Evolutionary conservation across 371 early-diverging fungal genomes (phyloP), one percentile per base, ranked within the genome.

Genomic region (Mucor mucedo): DNA sequence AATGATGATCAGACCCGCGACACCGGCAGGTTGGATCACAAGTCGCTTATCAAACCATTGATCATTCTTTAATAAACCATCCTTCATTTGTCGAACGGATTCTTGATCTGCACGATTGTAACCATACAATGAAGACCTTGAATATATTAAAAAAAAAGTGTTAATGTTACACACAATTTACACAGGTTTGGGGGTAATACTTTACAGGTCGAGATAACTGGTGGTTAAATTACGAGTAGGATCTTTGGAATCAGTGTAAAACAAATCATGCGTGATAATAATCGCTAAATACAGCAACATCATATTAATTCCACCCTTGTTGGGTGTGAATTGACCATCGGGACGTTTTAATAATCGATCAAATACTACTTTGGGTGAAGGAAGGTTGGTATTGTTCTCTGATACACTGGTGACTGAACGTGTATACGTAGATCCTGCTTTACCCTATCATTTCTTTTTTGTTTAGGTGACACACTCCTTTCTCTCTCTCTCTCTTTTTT

Each of bases 201-300:
- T 71, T 21, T 69, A 79, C 68, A 82, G 56, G 55, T 85, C 85
- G 11, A 70, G 41, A 62, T 85, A 85, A 44, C 77, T 71, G 5
- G 84, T 76, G 4, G 80, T 82, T 54, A 76, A 62, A 52, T 85
- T 85, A 27, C 68, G 73, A n/a, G 29, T 52, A 0, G 78, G 78
- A 27, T 82, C 57, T 0, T 50, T 60, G 2, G 81, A 62, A 21
- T 76, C 76, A 8, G 82, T 71, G 52, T 78, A 69, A 55, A 85
- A 85, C n/a, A 85, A 64, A 52, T 85, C 85, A 60, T 85, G 85
- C 0, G 83, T 85, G 49, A 85, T 82, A 14, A 85, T 53, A 32
- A 70, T 78, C 9, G 78, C 85, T 30, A 85, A 52, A 47, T 80
- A 76, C 7, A 84, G 70, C 13, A 85, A 35, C 35, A 83, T 58